A percentile compares a stretch with the other conserved stretches of the same genome.
Evolutionary conservation across 108 stramenopile genomes (phyloP).

Genomic region (Asterionellopsis glacialis): DNA sequence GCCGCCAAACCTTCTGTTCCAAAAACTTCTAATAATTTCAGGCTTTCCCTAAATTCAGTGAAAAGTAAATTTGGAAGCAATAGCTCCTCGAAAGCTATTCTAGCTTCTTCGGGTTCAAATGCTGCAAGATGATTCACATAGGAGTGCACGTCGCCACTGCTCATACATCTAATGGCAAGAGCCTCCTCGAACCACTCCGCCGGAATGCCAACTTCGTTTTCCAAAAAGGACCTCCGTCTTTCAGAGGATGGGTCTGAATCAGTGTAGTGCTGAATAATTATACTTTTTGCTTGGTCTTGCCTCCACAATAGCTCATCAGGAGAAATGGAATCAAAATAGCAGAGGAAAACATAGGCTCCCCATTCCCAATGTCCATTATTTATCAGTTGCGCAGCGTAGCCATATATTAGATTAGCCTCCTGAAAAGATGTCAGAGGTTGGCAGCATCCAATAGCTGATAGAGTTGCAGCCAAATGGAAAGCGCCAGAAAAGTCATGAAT

Average conservation of each 20-base stretch:
- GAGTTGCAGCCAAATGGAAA: constrained; percentile 46
- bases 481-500: constrained; percentile 36
- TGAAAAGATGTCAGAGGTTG: constrained; percentile 30
- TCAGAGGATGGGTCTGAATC: background rate
- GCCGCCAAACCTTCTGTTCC: background rate
- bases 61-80: constrained; percentile 63
- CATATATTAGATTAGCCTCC: constrained; percentile 43
- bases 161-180: constrained; percentile 34
- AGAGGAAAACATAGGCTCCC: constrained; percentile 68
- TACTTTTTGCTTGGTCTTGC: constrained; percentile 33
- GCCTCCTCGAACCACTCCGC: constrained; percentile 59
- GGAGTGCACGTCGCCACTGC: constrained; percentile 32
- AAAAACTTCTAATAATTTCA: background rate
- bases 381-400: constrained; percentile 62
- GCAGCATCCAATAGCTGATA: constrained; percentile 38
- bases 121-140: constrained; percentile 39
- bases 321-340: constrained; percentile 1
- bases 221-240: constrained; percentile 37
- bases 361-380: constrained; percentile 62
- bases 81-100: constrained; percentile 35
- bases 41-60: background rate
- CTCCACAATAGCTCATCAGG: constrained; percentile 9
- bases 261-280: constrained; percentile 43
- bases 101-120: constrained; percentile 25
- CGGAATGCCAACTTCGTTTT: constrained; percentile 51